phyloP scores from a whole-genome alignment of 2,329 filamentous ascomycete species.

The Moelleriella libera region DNA sequence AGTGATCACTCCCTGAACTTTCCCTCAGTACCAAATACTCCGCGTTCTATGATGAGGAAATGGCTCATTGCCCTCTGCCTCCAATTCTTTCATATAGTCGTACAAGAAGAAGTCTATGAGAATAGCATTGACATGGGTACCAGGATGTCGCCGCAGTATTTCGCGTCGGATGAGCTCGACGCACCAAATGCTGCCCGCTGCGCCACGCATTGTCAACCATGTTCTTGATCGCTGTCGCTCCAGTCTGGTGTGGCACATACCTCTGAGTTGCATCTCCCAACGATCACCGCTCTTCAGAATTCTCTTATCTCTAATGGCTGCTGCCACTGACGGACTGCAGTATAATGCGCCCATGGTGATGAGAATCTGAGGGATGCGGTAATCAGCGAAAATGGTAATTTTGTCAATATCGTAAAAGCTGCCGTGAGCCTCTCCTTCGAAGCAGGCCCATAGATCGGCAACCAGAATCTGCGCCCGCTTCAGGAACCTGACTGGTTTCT shows the following conservation, averaged over 20 bases:
- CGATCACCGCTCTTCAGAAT: constrained; percentile 55
- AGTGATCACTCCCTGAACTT: no score
- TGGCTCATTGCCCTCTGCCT: constrained; percentile 43
- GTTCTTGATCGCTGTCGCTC: background rate
- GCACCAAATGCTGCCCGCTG: constrained; percentile 88
- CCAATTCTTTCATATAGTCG: constrained; percentile 80
- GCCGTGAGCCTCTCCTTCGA: constrained; percentile 67
- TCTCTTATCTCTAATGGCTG: constrained; percentile 50
- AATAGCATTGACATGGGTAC: constrained; percentile 67
- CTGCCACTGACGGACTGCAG: constrained; percentile 69
- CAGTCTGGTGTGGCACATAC: constrained; percentile 23
- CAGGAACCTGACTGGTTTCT: constrained; percentile 60
- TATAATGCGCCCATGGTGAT: constrained; percentile 67
- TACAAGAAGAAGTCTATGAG: constrained; percentile 97
- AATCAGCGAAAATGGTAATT: constrained; percentile 98
- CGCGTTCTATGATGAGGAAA: constrained; percentile 74
- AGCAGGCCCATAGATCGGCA: constrained; percentile 93
- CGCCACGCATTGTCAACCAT: background rate
- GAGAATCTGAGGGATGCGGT: constrained; percentile 88
- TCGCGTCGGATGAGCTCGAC: constrained; percentile 78
- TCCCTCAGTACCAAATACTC: constrained; percentile 76
- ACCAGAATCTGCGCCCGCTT: constrained; percentile 95
- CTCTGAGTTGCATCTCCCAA: constrained; percentile 81
- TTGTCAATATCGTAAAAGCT: constrained; percentile 82
- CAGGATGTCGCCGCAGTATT: constrained; percentile 60